phyloP scores from a whole-genome alignment of 768 basidiomycete species.

The Tylopilus subfusipes region DNA sequence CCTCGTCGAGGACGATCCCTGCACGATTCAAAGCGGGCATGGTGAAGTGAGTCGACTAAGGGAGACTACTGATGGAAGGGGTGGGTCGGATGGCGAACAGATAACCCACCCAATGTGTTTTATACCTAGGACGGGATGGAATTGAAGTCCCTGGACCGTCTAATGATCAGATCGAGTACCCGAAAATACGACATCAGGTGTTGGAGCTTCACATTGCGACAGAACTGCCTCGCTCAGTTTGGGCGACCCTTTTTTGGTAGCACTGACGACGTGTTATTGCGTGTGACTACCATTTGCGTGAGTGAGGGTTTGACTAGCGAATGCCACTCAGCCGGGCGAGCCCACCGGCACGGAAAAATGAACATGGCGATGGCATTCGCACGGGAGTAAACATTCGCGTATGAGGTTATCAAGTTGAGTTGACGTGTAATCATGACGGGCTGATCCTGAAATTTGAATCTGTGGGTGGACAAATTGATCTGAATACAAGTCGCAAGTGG shows the following conservation, averaged over 20 bases:
- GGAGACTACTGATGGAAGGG: neutral
- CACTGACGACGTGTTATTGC: slow-evolving; percentile 11
- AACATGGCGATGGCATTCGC: neutral
- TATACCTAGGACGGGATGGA: slow-evolving; percentile 19
- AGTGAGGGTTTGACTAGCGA: neutral
- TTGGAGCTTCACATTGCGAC: slow-evolving; percentile 19
- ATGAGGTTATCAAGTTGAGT: neutral
- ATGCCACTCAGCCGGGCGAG: neutral
- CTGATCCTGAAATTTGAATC: neutral
- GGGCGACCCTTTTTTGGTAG: slow-evolving; percentile 16
- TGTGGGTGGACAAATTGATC: neutral
- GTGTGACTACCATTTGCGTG: slow-evolving; percentile 11
- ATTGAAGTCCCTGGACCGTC: slow-evolving; percentile 1
- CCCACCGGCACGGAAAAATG: neutral
- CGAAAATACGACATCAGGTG: slow-evolving; percentile 20
- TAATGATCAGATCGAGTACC: slow-evolving; percentile 13
- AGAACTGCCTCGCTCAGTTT: slow-evolving; percentile 8
- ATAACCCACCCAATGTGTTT: slow-evolving; percentile 7
- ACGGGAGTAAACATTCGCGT: neutral
- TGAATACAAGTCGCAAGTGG: neutral
- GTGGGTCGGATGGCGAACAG: slow-evolving; percentile 2
- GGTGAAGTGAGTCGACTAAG: neutral
- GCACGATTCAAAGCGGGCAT: slow-evolving; percentile 30
- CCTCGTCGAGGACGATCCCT: slow-evolving; percentile 36
- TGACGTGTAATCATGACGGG: neutral